Evolutionary conservation across 257 asterid species (phyloP).

Genomic region (Ophiorrhiza pumila): DNA sequence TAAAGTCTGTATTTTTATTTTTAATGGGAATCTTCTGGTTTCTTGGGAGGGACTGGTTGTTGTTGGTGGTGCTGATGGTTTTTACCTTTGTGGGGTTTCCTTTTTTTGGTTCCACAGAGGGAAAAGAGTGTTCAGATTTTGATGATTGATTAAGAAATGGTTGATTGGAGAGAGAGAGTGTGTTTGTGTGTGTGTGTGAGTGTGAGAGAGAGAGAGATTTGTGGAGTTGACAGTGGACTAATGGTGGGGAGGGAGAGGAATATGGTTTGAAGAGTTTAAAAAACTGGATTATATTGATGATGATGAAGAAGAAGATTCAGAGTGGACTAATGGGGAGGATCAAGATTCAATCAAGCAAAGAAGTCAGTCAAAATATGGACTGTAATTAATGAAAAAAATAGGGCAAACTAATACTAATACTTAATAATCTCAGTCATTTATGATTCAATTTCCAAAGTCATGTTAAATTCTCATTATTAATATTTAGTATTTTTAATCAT

Average conservation of each 20-base stretch:
- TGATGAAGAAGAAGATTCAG: slow-evolving; percentile 31
- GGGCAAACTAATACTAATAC: slow-evolving; percentile 6
- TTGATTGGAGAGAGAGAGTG: slow-evolving; percentile 43
- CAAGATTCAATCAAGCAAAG: neutral
- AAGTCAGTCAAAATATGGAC: slow-evolving; percentile 40
- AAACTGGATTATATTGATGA: neutral
- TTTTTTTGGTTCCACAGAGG: slow-evolving; percentile 25
- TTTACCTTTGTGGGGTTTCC: slow-evolving; percentile 26
- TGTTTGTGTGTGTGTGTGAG: slow-evolving; percentile 9
- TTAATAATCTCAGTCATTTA: neutral
- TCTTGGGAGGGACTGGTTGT: slow-evolving; percentile 30
- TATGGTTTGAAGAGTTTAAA: slow-evolving; percentile 35
- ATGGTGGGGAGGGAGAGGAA: slow-evolving; percentile 31
- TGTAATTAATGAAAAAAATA: slow-evolving; percentile 22
- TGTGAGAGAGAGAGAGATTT: slow-evolving; percentile 29
- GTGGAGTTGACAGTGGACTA: slow-evolving; percentile 25
- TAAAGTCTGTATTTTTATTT: slow-evolving; percentile 8
- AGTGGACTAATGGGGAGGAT: slow-evolving; percentile 37
- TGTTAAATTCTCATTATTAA: neutral
- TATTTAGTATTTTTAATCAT: slow-evolving; percentile 9
- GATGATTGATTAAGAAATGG: slow-evolving; percentile 37
- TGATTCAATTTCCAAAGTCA: neutral
- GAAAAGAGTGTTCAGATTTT: slow-evolving; percentile 15
- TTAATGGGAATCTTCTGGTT: slow-evolving; percentile 50
- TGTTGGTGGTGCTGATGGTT: slow-evolving; percentile 26